Conservation (phyloP, 2,329 filamentous ascomycete species). For the Xylariaceae sp. region DNA sequence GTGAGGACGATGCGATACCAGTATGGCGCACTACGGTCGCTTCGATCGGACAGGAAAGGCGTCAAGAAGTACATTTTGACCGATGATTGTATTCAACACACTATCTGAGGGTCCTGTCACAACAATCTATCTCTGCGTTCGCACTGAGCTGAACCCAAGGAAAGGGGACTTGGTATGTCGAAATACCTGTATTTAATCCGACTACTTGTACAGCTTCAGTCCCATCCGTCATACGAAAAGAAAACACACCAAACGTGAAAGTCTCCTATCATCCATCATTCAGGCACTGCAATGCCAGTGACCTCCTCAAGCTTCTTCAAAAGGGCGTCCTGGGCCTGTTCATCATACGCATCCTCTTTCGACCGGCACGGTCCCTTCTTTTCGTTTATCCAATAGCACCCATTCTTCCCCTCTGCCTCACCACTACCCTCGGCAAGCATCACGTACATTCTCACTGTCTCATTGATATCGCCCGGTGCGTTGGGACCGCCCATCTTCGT, state of each 20-base stretch:
- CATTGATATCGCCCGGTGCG: constrained; percentile 42
- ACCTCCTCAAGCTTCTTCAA: constrained; percentile 35
- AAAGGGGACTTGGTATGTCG: no score
- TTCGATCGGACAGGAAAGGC: no score
- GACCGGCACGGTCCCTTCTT: constrained; percentile 22
- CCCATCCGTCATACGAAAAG: neutral
- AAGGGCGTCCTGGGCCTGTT: constrained; percentile 41
- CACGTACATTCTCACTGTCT: constrained; percentile 43
- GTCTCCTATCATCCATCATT: neutral
- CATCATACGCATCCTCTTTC: constrained; percentile 34
- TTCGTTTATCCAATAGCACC: constrained; percentile 37
- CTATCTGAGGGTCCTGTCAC: no score
- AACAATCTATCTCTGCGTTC: no score
- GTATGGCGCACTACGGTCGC: no score
- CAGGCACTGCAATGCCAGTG: constrained; percentile 16
- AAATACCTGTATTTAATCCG: neutral
- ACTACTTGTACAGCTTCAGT: no score
- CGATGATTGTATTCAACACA: no score
- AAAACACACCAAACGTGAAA: neutral
- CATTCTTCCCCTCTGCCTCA: constrained; percentile 28
- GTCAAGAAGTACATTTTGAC: no score
- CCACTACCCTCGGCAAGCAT: constrained; percentile 42
- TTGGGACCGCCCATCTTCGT: constrained; percentile 48
- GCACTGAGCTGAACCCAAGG: no score
- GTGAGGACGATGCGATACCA: no score